Conservation (phyloP, 192 early-diverging fungal species). For the Spizellomyces punctatus region DNA sequence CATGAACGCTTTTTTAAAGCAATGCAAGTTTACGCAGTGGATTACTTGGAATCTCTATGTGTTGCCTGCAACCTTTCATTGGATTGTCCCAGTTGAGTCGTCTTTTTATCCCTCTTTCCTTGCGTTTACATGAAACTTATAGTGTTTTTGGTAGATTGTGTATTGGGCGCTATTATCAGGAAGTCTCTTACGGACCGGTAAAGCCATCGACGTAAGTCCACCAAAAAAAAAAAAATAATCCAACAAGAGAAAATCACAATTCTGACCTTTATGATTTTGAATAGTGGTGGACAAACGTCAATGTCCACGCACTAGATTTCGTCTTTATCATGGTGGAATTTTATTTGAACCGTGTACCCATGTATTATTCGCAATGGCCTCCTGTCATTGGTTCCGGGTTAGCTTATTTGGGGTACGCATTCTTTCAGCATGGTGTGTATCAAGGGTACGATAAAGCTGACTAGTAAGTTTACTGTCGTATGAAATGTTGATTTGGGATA, state of each 20-base stretch:
- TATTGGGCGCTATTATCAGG: conserved; percentile 35
- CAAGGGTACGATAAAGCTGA: conserved; percentile 2
- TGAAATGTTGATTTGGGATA: background rate
- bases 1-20: conserved; percentile 11
- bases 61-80: conserved; percentile 34
- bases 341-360: conserved; percentile 27
- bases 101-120: too few relatives aligned
- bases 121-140: too few relatives aligned
- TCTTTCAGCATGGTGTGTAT: conserved; percentile 27
- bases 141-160: too few relatives aligned
- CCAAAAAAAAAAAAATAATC: background rate
- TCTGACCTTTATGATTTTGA: too few relatives aligned
- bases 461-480: conserved; percentile 19
- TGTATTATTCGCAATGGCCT: conserved; percentile 32
- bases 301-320: conserved; percentile 29
- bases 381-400: conserved; percentile 16
- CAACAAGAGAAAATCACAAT: too few relatives aligned
- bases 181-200: conserved; percentile 12
- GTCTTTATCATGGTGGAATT: conserved; percentile 41
- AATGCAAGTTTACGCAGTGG: conserved; percentile 23
- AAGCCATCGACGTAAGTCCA: conserved; percentile 7
- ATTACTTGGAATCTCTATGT: conserved; percentile 37
- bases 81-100: conserved; percentile 29
- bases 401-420: conserved; percentile 30
- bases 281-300: conserved; percentile 30